Base-by-base conservation (phyloP, 1,284 basidiomycete species). In the Gymnopus androsaceus region DNA sequence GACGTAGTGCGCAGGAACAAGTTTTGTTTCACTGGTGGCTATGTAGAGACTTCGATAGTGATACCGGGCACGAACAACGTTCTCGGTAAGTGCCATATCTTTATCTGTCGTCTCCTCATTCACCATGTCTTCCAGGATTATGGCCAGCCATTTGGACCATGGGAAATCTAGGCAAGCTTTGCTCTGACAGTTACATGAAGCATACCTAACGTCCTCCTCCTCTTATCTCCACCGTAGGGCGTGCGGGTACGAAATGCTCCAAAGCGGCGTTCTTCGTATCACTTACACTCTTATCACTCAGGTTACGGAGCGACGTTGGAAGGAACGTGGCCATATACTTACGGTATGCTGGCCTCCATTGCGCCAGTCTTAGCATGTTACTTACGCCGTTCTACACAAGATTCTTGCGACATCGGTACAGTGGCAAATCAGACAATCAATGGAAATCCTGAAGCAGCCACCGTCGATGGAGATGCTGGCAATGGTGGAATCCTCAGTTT, bases 101-200 rank as follows among this genome's bases (percentile, higher is more conserved):
- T 37, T 14, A 80, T 31, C 3, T 9, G 1, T 28, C 28, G 31
- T 44, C 15, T n/a, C 21, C 14, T 25, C 4, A 42, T 28, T 82
- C 79, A 79, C 79, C 80, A 9, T 77, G 74, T 15, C 19, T 51
- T 68, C 79, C 0, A 86, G 80, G 80, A 74, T 75, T 3, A 78
- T 81, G 77, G 80, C 80, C 15, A 82, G n/a, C n/a, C n/a, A n/a
- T n/a, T n/a, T n/a, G n/a, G n/a, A n/a, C n/a, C n/a, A n/a, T n/a
- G n/a, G n/a, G n/a, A n/a, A n/a, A n/a, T n/a, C n/a, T n/a, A n/a
- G n/a, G n/a, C n/a, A n/a, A n/a, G n/a, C n/a, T n/a, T n/a, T n/a
- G n/a, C n/a, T n/a, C n/a, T n/a, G n/a, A n/a, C n/a, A n/a, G n/a
- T n/a, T n/a, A n/a, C n/a, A n/a, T n/a, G n/a, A n/a, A n/a, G n/a